Evolutionary conservation across 192 early-diverging fungal genomes (phyloP), one percentile per base, ranked within the genome.

Genomic region (Phycomyces blakesleeanus): DNA sequence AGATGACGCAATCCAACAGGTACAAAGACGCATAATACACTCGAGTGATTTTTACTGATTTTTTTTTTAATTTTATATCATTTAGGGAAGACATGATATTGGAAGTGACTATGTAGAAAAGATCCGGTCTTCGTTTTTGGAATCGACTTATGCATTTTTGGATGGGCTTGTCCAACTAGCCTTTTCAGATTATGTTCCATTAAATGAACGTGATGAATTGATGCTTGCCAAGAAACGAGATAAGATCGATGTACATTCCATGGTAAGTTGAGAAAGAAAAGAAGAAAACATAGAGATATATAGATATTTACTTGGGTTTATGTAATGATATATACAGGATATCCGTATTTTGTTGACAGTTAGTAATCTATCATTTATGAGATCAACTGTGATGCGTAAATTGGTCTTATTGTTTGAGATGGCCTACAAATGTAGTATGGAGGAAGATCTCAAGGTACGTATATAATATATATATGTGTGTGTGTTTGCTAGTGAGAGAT

Each of bases 131-230:
- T 81, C 86, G 0, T 90, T 94, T 68, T 76, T 89, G 69, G 87
- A 87, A 20, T 83, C 87, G 2, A 56, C 90, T 49, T 90, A 85
- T 57, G 80, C 84, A 14, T 86, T 93, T 66, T 71, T 95, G 47
- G 94, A 97, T 65, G 87, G 91, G 20, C 80, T 95, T n/a, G 84
- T 89, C 12, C 80, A 85, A 59, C 68, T 89, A 27, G 87, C 79
- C 3, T 81, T 83, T 72, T 69, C 82, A 0, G 78, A 81, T 39
- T 76, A 77, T 65, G 57, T 71, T 51, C 72, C 63, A 29, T 59
- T 68, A 42, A 53, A 69, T 60, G 61, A 53, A 60, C 26, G 50
- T 42, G 68, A 74, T 57, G 59, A 76, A 26, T 39, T 71, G 0
- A 52, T 59, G 15, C 49, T 76, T 15, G 59, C 51, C 8, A 67